These are phyloP conservation scores for Candida maltosa DNA, from an alignment of 805 yeast genomes.

Conservation along the genomic window DNA sequence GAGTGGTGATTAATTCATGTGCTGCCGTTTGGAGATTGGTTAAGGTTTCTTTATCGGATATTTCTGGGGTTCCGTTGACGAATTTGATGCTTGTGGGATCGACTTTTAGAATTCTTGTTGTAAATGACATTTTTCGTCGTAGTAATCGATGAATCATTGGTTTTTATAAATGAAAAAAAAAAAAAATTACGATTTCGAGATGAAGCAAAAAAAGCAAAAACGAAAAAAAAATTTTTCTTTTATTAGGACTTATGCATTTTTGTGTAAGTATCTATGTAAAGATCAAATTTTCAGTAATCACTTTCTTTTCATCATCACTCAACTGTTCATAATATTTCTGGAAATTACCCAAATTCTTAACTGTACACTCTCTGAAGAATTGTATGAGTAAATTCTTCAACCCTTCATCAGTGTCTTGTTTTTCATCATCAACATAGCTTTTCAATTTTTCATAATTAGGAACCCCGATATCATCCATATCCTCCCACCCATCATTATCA, in stretches of 20 bases:
- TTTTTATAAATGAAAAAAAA: background rate
- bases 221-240: background rate
- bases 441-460: conserved; percentile 62
- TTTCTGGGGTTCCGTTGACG: conserved; percentile 40
- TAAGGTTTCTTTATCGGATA: conserved; percentile 53
- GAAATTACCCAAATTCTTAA: conserved; percentile 49
- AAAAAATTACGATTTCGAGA: too few species aligned
- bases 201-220: too few species aligned
- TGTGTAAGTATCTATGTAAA: conserved; percentile 15
- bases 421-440: conserved; percentile 49
- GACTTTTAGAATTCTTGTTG: conserved; percentile 48
- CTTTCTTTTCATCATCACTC: conserved; percentile 51
- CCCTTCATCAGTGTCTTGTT: conserved; percentile 29
- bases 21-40: conserved; percentile 58
- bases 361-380: conserved; percentile 57
- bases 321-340: conserved; percentile 46
- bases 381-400: conserved; percentile 39
- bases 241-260: background rate
- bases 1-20: conserved; percentile 42
- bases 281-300: conserved; percentile 47
- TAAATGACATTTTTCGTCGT: conserved; percentile 11
- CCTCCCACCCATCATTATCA: conserved; percentile 71
- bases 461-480: conserved; percentile 62
- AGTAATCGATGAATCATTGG: conserved; percentile 1
- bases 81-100: conserved; percentile 52